Percentiles rank a stretch among this genome's conserved stretches.
Conservation (phyloP, 106 monocot genomes). For the Vanilla planifolia region DNA sequence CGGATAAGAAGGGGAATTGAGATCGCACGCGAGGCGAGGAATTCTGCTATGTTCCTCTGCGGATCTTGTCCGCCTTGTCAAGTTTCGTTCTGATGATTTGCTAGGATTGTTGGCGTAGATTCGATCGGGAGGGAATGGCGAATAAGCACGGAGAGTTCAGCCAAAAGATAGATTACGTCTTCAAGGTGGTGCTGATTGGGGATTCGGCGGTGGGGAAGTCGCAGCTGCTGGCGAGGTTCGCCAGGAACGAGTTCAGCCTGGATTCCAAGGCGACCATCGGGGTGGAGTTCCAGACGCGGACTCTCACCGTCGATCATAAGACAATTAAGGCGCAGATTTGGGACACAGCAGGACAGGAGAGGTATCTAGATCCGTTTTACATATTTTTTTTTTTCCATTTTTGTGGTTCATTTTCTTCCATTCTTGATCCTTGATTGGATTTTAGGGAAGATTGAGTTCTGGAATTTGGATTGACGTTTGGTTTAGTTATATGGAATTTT, state of each 20-base stretch:
- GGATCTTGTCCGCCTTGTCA: no score
- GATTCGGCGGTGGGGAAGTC: slow-evolving; percentile 29
- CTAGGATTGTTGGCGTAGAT: not conserved
- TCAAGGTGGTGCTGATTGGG: slow-evolving; percentile 26
- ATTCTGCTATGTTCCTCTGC: not conserved
- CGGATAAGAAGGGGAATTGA: not conserved
- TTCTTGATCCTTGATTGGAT: not conserved
- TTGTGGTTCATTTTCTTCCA: not conserved
- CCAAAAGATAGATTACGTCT: slow-evolving; percentile 30
- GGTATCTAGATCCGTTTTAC: slow-evolving; percentile 1
- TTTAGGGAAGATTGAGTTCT: no score
- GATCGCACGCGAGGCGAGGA: slow-evolving; percentile 6
- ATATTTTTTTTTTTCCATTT: not conserved
- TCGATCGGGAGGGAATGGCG: slow-evolving; percentile 9
- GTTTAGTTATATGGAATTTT: no score
- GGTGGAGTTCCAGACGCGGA: slow-evolving; percentile 18
- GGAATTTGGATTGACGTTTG: not conserved
- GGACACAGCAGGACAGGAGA: slow-evolving; percentile 22
- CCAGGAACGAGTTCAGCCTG: slow-evolving; percentile 22
- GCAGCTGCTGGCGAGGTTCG: slow-evolving; percentile 20
- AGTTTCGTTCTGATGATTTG: not conserved
- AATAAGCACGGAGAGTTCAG: slow-evolving; percentile 14
- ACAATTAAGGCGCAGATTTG: slow-evolving; percentile 23
- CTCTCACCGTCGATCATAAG: slow-evolving; percentile 16
- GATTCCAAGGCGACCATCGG: slow-evolving; percentile 25